Evolutionary conservation across 2,329 filamentous ascomycete species (phyloP), one percentile per base, ranked within the genome.

Genomic region (Phialophora expanda): DNA sequence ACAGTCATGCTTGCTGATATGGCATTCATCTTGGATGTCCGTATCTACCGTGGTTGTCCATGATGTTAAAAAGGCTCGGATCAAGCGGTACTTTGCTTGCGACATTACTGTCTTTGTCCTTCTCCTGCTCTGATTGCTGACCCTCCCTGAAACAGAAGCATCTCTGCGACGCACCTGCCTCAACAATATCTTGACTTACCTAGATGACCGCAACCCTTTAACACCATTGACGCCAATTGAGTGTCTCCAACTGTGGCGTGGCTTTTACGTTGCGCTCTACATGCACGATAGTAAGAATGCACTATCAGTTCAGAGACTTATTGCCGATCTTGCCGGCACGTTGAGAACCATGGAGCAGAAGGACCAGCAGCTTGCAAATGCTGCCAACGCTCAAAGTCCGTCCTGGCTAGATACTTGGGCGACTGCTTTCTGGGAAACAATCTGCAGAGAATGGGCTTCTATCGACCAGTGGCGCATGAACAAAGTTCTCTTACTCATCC

Each of bases 401-500:
- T 50, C 63, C 26, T 72, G 66, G 67, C 60, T 69, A 20, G 54
- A 57, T 6, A 67, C 64, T 4, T 72, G 69, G 66, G 53, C 65
- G 14, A 60, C 54, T 66, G 89, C 83, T 30, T 92, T 92, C 79
- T 92, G 89, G 89, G 83, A 86, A 70, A 90, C 89, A 8, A 85
- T 93, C 77, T 82, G 85, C 55, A 79, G 85, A 54, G 87, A 92
- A 78, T 93, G 89, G 86, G 86, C 86, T 30, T 81, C 83, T 53
- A 88, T 93, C 67, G 90, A 93, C 76, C 87, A 90, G 8, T 79
- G 91, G 70, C 86, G 92, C 50, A 89, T 98, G 82, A 93, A 99
- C 79, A 99, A 99, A 82, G 98, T 96, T 75, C 81, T 99, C 64
- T 85, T 93, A 71, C 84, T 98, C 20, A 90, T 96, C 65, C 86